Conservation (phyloP, 2,329 filamentous ascomycete species). For the Pyricularia sp. region DNA sequence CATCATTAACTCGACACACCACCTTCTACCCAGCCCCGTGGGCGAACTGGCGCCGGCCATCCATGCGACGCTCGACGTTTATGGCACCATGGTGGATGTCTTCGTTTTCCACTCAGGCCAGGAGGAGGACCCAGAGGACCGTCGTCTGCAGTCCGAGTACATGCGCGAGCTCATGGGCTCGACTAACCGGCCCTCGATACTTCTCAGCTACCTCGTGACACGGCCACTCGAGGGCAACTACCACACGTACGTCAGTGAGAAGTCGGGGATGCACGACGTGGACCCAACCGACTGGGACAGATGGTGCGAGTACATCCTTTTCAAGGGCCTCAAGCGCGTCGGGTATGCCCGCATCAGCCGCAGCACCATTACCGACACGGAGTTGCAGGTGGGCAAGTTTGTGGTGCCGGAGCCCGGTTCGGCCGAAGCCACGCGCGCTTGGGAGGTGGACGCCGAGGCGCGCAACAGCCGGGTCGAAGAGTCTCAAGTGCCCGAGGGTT, state of each 20-base stretch:
- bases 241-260: slow-evolving; percentile 80
- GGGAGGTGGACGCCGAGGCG: slow-evolving; percentile 33
- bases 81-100: slow-evolving; percentile 79
- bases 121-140: slow-evolving; percentile 88
- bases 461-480: slow-evolving; percentile 51
- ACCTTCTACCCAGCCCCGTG: slow-evolving; percentile 83
- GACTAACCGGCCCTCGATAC: slow-evolving; percentile 63
- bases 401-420: slow-evolving; percentile 59
- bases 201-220: slow-evolving; percentile 87
- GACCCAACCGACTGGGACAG: slow-evolving; percentile 88
- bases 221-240: slow-evolving; percentile 89
- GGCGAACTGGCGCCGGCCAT: slow-evolving; percentile 94
- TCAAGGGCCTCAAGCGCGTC: slow-evolving; percentile 72
- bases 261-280: slow-evolving; percentile 88
- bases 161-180: slow-evolving; percentile 78
- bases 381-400: slow-evolving; percentile 94
- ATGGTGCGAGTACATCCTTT: slow-evolving; percentile 98
- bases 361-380: slow-evolving; percentile 89
- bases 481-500: slow-evolving; percentile 59
- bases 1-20: slow-evolving; percentile 92
- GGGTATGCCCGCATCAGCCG: slow-evolving; percentile 85
- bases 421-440: slow-evolving; percentile 27
- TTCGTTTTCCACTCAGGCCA: slow-evolving; percentile 99
- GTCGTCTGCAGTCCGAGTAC: slow-evolving; percentile 75
- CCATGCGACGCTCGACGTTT: slow-evolving; percentile 88